These are phyloP conservation scores for Pyricularia grisea DNA, from an alignment of 2,329 filamentous ascomycete genomes.

Conservation along the genomic window DNA sequence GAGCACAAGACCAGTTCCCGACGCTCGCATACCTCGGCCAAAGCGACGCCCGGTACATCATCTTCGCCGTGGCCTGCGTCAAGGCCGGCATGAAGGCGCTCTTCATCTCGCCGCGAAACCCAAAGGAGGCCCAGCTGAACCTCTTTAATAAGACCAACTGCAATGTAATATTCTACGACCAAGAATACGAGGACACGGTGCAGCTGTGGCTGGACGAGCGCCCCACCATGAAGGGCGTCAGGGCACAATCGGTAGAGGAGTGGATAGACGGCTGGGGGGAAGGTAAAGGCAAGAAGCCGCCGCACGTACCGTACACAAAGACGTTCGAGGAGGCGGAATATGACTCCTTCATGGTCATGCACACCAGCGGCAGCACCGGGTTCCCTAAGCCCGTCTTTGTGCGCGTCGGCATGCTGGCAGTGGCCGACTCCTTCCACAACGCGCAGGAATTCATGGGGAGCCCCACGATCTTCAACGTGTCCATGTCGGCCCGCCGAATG, in stretches of 20 bases:
- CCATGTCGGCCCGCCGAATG: background rate
- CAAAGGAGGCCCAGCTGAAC: conserved; percentile 31
- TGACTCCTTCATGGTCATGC: conserved; percentile 30
- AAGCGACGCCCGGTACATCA: conserved; percentile 18
- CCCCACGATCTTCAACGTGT: background rate
- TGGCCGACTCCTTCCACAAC: conserved; percentile 17
- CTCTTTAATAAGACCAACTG: conserved; percentile 34
- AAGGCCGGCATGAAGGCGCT: conserved; percentile 27
- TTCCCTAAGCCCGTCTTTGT: conserved; percentile 34
- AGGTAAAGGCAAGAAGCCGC: conserved; percentile 6
- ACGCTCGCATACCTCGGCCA: conserved; percentile 37
- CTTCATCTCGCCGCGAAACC: conserved; percentile 35
- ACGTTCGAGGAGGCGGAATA: conserved; percentile 30
- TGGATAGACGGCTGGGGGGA: conserved; percentile 26
- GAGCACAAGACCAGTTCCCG: conserved; percentile 14
- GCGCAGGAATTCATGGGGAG: background rate
- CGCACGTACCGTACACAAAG: conserved; percentile 25
- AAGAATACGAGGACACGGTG: conserved; percentile 18
- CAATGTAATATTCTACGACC: conserved; percentile 24
- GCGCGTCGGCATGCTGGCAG: conserved; percentile 26
- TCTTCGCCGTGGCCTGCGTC: conserved; percentile 15
- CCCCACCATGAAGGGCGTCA: conserved; percentile 26
- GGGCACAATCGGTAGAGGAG: conserved; percentile 19
- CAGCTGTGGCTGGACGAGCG: conserved; percentile 25
- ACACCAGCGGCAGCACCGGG: conserved; percentile 37